phyloP scores from a whole-genome alignment of 805 yeast species.

The Candida xyloterini region DNA sequence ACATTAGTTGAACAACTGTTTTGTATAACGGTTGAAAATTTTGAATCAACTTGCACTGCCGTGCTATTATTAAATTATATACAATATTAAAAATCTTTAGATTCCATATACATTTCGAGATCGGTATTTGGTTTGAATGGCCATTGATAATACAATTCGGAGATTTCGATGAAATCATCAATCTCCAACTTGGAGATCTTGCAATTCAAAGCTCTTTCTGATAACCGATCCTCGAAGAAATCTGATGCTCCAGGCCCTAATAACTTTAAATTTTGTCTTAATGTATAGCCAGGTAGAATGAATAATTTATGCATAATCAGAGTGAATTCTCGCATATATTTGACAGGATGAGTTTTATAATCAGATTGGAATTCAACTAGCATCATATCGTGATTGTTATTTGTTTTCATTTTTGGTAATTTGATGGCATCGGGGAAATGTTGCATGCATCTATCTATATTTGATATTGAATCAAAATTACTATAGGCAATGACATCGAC shows the following conservation, averaged over 20 bases:
- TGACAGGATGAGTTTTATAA: constrained; percentile 26
- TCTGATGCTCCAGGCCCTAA: constrained; percentile 82
- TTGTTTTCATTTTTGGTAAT: constrained; percentile 18
- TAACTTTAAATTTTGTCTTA: constrained; percentile 45
- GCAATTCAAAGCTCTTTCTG: constrained; percentile 40
- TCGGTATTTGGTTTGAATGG: constrained; percentile 65
- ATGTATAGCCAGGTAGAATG: constrained; percentile 39
- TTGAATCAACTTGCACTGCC: constrained; percentile 5
- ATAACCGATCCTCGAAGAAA: constrained; percentile 38
- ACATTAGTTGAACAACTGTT: constrained; percentile 2
- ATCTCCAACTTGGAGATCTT: constrained; percentile 46
- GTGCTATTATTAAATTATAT: background rate
- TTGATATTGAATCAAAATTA: constrained; percentile 14
- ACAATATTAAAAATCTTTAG: background rate
- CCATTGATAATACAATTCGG: constrained; percentile 63
- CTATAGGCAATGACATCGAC: constrained; percentile 52
- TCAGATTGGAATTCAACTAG: constrained; percentile 33
- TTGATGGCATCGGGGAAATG: constrained; percentile 21
- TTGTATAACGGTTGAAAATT: constrained; percentile 6
- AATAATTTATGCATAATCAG: constrained; percentile 62
- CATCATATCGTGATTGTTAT: constrained; percentile 24
- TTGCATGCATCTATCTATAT: constrained; percentile 11
- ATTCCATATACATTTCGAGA: constrained; percentile 23
- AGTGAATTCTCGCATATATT: constrained; percentile 57
- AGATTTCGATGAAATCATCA: constrained; percentile 53